phyloP scores from a whole-genome alignment of 768 basidiomycete species.

The Trametes sanguinea region DNA sequence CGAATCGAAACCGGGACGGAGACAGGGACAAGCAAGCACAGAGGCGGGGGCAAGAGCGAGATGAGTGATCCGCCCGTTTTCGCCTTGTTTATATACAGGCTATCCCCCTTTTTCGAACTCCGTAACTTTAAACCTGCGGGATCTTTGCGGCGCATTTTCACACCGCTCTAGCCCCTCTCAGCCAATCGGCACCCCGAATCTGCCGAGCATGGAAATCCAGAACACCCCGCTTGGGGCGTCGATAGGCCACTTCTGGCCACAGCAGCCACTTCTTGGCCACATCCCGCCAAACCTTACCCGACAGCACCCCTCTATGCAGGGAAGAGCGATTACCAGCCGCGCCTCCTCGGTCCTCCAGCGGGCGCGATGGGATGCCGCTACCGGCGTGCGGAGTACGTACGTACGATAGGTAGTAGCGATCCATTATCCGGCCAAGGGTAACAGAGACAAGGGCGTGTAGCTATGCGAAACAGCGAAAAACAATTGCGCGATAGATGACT shows the following conservation, averaged over 20 bases:
- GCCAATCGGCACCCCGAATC: conserved; percentile 18
- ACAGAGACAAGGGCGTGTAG: conserved; percentile 9
- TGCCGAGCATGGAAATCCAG: conserved; percentile 12
- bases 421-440: conserved; percentile 4
- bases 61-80: conserved; percentile 9
- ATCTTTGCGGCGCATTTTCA: conserved; percentile 18
- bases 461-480: conserved; percentile 17
- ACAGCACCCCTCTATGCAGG: conserved; percentile 7
- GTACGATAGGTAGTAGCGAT: neutral
- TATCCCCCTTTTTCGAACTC: conserved; percentile 48
- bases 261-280: conserved; percentile 7
- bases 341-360: neutral
- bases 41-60: conserved; percentile 37
- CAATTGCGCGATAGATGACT: conserved; percentile 19
- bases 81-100: conserved; percentile 43
- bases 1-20: conserved; percentile 55
- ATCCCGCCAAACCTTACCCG: conserved; percentile 8
- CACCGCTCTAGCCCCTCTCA: conserved; percentile 18
- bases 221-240: conserved; percentile 1
- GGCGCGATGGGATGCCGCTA: too few relatives aligned
- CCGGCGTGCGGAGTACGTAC: neutral
- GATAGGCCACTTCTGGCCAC: conserved; percentile 10
- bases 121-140: conserved; percentile 33
- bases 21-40: conserved; percentile 47
- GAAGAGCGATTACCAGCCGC: neutral